Percentiles rank a stretch among this genome's conserved stretches.
Evolutionary conservation across 2,329 filamentous ascomycete species (phyloP).

Genomic region (Triangularia setosa): DNA sequence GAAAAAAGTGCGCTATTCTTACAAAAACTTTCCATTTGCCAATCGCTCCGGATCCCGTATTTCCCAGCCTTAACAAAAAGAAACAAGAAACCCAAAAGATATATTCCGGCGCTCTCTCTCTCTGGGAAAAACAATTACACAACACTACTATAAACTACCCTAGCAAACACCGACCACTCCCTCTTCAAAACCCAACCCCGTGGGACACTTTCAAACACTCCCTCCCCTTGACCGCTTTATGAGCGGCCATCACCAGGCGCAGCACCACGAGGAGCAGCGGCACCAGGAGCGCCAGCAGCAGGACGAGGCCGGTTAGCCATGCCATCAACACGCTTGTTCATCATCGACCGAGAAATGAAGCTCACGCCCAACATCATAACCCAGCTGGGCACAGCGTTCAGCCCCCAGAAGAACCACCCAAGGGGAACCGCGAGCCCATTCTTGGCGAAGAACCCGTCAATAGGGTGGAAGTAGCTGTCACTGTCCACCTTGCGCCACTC

Average conservation of each 20-base stretch:
- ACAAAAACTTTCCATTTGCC: background rate
- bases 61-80: background rate
- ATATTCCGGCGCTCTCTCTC: background rate
- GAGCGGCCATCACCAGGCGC: background rate
- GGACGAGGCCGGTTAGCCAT: background rate
- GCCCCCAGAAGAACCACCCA: constrained; percentile 64
- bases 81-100: background rate
- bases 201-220: background rate
- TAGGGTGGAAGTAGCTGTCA: constrained; percentile 67
- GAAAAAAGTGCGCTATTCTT: background rate
- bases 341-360: constrained; percentile 68
- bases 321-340: constrained; percentile 38
- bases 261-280: constrained; percentile 10
- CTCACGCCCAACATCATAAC: constrained; percentile 72
- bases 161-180: background rate
- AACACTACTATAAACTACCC: background rate
- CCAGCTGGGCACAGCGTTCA: constrained; percentile 68
- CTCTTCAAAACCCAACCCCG: background rate
- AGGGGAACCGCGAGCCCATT: constrained; percentile 59
- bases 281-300: constrained; percentile 24
- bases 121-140: background rate
- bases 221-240: background rate
- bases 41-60: background rate
- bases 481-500: constrained; percentile 44
- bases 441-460: constrained; percentile 64